Percentiles rank a stretch among this genome's conserved stretches.
Conservation (phyloP, 257 asterid genomes). For the Penstemon davidsonii region DNA sequence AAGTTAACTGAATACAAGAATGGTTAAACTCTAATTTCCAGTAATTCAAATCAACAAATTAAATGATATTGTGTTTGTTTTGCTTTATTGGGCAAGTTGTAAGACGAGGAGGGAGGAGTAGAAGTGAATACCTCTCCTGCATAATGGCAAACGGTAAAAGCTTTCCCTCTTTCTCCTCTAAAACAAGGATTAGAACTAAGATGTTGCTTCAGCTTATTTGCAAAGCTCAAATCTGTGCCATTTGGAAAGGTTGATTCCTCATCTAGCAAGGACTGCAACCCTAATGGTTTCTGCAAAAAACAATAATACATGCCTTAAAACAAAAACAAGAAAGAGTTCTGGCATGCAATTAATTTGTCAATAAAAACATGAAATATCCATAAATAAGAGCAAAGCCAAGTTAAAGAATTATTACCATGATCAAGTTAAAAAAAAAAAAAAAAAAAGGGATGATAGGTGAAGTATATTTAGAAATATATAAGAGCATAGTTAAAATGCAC, state of each 20-base stretch:
- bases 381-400: not conserved
- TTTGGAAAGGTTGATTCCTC: constrained; percentile 98
- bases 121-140: constrained; percentile 86
- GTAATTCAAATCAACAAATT: constrained; percentile 12
- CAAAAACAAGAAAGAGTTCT: constrained; percentile 18
- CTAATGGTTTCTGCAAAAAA: constrained; percentile 85
- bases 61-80: not conserved
- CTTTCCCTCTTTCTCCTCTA: constrained; percentile 79
- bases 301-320: constrained; percentile 16
- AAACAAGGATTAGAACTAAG: constrained; percentile 74
- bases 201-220: constrained; percentile 93
- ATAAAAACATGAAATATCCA: not conserved
- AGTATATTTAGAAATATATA: too few species aligned
- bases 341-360: constrained; percentile 22
- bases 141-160: constrained; percentile 84
- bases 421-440: too few species aligned
- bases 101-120: not conserved
- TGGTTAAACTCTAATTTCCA: constrained; percentile 2
- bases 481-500: too few species aligned
- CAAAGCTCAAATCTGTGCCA: constrained; percentile 95
- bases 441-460: too few species aligned
- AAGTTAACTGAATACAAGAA: not conserved
- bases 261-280: constrained; percentile 85
- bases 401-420: constrained; percentile 2
- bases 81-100: not conserved